Base-by-base conservation (phyloP, 108 stramenopile genomes). In the Mediolabrus comicus region DNA sequence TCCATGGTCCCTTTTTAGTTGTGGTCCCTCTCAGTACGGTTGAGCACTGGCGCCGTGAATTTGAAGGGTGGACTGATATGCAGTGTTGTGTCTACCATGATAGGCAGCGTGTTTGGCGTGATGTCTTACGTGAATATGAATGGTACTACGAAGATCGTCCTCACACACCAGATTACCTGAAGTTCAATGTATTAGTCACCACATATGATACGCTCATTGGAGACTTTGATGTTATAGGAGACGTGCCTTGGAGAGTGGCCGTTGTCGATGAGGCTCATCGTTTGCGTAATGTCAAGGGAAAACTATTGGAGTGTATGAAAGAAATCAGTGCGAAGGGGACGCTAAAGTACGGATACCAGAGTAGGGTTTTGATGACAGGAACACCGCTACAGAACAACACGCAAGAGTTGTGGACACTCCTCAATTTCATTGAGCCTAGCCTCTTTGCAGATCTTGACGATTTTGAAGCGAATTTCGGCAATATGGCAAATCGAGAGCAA, bases 311-410 rank as follows among this genome's bases (percentile, higher is more conserved):
- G 52, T 94, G 95, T 70, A 95, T 98, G 84, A 89, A 94, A 65
- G 88, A 94, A 61, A 89, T 98, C n/a, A 86, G 86, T 43, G 89
- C 86, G 11, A 83, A 79, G 51, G 94, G 94, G 17, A 91, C 87
- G 10, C 58, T 84, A 52, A 87, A 94, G 56, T 93, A 92, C 77
- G 95, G 93, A 12, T 98, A 86, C 76, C 98, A 98, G 72, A 95
- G 93, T 66, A 82, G 96, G 14, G 87, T 99, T 6, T 82, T 99
- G 12, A 97, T 99, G 94, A 98, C 98, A 24, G 99, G 99, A 14
- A 99, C 99, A 3, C 99, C 99, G 0, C 87, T 99, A n/a, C 99
- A 99, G 77, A 99, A 99, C 79, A 97, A 98, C 69, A 93, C 82
- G 26, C 72, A 69, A 64, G 99, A 99, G 84, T 83, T 99, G 16